phyloP scores from a whole-genome alignment of 139 green algal genomes.

The Raphidocelis subcapitata region DNA sequence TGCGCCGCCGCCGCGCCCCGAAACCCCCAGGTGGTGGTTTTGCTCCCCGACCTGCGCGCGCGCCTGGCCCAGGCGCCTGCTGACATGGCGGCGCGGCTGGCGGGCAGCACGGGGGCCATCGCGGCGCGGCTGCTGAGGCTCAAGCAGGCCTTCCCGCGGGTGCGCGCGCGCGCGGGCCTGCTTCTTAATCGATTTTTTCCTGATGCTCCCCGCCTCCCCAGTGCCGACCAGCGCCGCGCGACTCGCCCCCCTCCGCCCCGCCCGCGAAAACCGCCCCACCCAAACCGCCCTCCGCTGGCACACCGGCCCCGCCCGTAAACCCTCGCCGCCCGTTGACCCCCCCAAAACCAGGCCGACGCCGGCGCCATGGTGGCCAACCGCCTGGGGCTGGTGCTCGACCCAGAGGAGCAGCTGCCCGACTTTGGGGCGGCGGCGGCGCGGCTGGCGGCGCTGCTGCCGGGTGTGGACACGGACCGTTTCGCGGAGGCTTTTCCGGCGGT shows the following conservation, averaged over 20 bases:
- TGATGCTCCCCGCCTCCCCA: too few species aligned
- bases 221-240: too few species aligned
- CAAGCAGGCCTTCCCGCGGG: conserved; percentile 62
- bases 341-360: conserved; percentile 48
- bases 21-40: too few species aligned
- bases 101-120: conserved; percentile 27
- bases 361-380: conserved; percentile 50
- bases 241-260: too few species aligned
- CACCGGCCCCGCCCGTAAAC: too few species aligned
- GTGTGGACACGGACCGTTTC: conserved; percentile 60
- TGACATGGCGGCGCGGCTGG: conserved; percentile 41
- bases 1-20: too few species aligned
- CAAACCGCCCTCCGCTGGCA: too few species aligned
- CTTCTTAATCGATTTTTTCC: too few species aligned
- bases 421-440: conserved; percentile 31
- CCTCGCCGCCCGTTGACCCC: not conserved
- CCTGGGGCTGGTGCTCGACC: conserved; percentile 53
- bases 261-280: too few species aligned
- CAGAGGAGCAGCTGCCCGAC: conserved; percentile 32
- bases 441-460: conserved; percentile 60
- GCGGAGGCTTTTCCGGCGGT: conserved; percentile 64
- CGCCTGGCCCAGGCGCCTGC: conserved; percentile 39
- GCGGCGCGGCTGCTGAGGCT: conserved; percentile 56
- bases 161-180: not conserved
- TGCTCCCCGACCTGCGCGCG: conserved; percentile 35